Evolutionary conservation across 2,329 filamentous ascomycete genomes (phyloP), one percentile per base, ranked within the genome.

Genomic region (Penicillium sumatraense): DNA sequence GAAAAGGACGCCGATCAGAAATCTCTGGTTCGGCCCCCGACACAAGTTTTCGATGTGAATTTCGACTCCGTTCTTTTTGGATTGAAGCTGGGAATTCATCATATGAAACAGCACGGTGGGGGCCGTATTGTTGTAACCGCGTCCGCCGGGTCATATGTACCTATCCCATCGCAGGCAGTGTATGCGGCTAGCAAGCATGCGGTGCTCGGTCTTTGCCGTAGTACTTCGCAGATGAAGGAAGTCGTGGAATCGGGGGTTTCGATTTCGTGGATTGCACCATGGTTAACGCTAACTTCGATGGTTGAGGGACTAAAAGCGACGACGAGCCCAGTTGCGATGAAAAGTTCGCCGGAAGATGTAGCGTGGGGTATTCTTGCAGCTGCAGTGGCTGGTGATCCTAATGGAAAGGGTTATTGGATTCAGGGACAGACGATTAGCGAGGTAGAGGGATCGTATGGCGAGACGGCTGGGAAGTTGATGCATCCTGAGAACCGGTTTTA

Each of bases 361-460:
- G 59, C 56, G 3, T 61, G 59, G 61, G 57, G 52, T 16, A 57
- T 64, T 50, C 20, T 52, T 31, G 47, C 56, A 7, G 57, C 57
- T 35, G 56, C 47, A 3, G 47, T 53, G 13, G 58, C 52, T 2
- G 51, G 57, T 23, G 24, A 36, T 8, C 18, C 41, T 2, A 59
- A 59, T 55, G 60, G 53, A n/a, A 66, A 63, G 48, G 57, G 60
- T 7, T 59, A 60, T 47, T 66, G 56, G 58, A 45, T 64, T n/a
- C 59, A 62, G 27, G 61, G 56, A 18, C 14, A 27, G 23, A 36
- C 13, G 10, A 59, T 61, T 46, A 59, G 54, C 41, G 63, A 61
- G 36, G 61, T 61, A 6, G 60, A 61, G 27, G 58, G 51, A 20
- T 50, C 54, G 3, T 63, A 65, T 45, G 41, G 51, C 4, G 58